phyloP scores from a whole-genome alignment of 1,139 yeast species.

The Hemisphaericaspora lyxosophila region DNA sequence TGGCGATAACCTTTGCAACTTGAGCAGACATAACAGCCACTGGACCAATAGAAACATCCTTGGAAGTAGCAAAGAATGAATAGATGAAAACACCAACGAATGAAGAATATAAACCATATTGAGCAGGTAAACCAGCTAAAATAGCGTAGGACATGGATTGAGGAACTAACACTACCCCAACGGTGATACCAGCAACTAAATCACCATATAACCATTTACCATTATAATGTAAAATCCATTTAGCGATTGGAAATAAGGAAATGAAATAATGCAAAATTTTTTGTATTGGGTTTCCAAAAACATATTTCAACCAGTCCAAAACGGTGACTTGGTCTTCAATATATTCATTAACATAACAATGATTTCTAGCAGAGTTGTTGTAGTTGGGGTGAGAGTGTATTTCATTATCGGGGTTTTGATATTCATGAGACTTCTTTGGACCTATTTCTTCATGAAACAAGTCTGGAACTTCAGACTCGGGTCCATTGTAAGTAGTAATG shows the following conservation, averaged over 20 bases:
- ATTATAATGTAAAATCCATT: slow-evolving; percentile 86
- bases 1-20: slow-evolving; percentile 73
- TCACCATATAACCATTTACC: slow-evolving; percentile 78
- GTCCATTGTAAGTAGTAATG: slow-evolving; percentile 13
- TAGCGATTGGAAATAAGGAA: slow-evolving; percentile 73
- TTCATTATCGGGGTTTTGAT: slow-evolving; percentile 8
- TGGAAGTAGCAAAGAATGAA: slow-evolving; percentile 89
- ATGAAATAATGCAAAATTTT: slow-evolving; percentile 45
- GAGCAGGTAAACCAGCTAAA: slow-evolving; percentile 76
- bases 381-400: slow-evolving; percentile 4
- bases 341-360: slow-evolving; percentile 36
- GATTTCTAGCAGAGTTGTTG: slow-evolving; percentile 3
- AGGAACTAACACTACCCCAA: slow-evolving; percentile 90
- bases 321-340: slow-evolving; percentile 44
- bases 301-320: slow-evolving; percentile 42
- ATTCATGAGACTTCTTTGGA: slow-evolving; percentile 15
- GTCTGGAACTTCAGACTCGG: slow-evolving; percentile 22
- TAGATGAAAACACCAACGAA: slow-evolving; percentile 89
- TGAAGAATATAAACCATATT: slow-evolving; percentile 88
- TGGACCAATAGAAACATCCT: slow-evolving; percentile 95
- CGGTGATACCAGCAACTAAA: slow-evolving; percentile 87
- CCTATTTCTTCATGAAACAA: slow-evolving; percentile 16
- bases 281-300: slow-evolving; percentile 41
- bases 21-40: slow-evolving; percentile 95
- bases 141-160: slow-evolving; percentile 95